Conservation (phyloP, 192 early-diverging fungal genomes). For the Gryganskiella cystojenkinii region DNA sequence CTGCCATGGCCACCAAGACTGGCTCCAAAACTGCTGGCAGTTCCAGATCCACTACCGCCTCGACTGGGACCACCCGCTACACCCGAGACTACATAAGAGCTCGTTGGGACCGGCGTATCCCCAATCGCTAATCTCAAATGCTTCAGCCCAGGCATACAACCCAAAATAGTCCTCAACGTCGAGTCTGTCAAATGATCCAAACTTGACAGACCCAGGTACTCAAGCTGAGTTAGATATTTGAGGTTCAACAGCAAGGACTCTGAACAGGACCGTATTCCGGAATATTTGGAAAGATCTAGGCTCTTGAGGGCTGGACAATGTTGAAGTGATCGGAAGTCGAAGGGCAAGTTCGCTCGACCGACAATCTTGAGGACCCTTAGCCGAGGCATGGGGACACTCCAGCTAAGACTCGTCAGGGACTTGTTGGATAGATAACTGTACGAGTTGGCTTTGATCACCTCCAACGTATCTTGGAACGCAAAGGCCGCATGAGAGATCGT, state of each 20-base stretch:
- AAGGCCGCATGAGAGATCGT: constrained; percentile 42
- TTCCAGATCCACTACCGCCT: neutral
- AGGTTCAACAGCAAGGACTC: constrained; percentile 34
- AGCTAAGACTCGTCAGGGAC: constrained; percentile 9
- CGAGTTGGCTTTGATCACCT: constrained; percentile 51
- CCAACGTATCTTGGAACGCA: constrained; percentile 47
- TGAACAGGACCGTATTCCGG: constrained; percentile 37
- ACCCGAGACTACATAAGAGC: neutral
- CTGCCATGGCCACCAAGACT: neutral
- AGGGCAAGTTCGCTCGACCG: constrained; percentile 42
- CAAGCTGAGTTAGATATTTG: constrained; percentile 31
- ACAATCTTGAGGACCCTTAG: constrained; percentile 37
- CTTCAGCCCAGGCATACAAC: constrained; percentile 43
- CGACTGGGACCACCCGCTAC: neutral
- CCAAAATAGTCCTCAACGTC: constrained; percentile 39
- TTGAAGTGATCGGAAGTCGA: constrained; percentile 41
- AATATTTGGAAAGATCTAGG: constrained; percentile 48
- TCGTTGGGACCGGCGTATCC: constrained; percentile 16
- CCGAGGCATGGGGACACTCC: constrained; percentile 28
- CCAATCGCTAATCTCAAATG: constrained; percentile 40
- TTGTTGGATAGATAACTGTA: constrained; percentile 25
- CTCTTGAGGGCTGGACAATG: constrained; percentile 38
- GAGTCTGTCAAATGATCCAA: constrained; percentile 50
- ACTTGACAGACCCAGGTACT: constrained; percentile 47
- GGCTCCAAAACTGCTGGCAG: neutral